Conservation (phyloP, 495 filamentous ascomycete species). For the Trichocladium antarcticum region DNA sequence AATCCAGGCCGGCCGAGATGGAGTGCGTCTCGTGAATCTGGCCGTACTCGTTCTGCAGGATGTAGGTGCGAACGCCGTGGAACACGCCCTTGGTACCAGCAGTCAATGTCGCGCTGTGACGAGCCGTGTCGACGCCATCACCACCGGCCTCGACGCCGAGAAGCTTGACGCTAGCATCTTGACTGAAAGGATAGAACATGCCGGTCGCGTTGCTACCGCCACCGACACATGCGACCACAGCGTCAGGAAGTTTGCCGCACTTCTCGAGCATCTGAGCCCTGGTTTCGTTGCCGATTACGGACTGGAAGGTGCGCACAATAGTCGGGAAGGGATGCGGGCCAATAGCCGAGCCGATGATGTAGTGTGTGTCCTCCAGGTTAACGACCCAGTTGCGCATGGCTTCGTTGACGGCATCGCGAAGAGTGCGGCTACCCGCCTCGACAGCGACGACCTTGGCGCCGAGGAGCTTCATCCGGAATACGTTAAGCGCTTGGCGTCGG, state of each 20-base stretch:
- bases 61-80: conserved; percentile 91
- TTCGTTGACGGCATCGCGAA: conserved; percentile 94
- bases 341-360: conserved; percentile 92
- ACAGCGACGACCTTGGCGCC: conserved; percentile 81
- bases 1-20: conserved; percentile 93
- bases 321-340: conserved; percentile 93
- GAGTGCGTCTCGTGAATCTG: conserved; percentile 94
- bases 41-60: conserved; percentile 81
- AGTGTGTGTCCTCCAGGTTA: conserved; percentile 78
- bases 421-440: conserved; percentile 70
- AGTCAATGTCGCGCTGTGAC: conserved; percentile 83
- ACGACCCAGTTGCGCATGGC: conserved; percentile 83
- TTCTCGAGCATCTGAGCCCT: conserved; percentile 74
- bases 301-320: conserved; percentile 92
- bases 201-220: conserved; percentile 84
- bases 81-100: conserved; percentile 85
- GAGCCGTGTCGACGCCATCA: conserved; percentile 74
- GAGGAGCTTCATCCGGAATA: conserved; percentile 93
- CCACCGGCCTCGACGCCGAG: conserved; percentile 95
- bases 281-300: conserved; percentile 84
- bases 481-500: conserved; percentile 83
- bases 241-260: conserved; percentile 82
- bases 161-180: conserved; percentile 73
- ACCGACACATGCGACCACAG: conserved; percentile 91
- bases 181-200: conserved; percentile 94